A percentile compares a stretch with the other conserved stretches of the same genome.
Conservation (phyloP, 2,329 filamentous ascomycete species). For the Clarireedia sp. region DNA sequence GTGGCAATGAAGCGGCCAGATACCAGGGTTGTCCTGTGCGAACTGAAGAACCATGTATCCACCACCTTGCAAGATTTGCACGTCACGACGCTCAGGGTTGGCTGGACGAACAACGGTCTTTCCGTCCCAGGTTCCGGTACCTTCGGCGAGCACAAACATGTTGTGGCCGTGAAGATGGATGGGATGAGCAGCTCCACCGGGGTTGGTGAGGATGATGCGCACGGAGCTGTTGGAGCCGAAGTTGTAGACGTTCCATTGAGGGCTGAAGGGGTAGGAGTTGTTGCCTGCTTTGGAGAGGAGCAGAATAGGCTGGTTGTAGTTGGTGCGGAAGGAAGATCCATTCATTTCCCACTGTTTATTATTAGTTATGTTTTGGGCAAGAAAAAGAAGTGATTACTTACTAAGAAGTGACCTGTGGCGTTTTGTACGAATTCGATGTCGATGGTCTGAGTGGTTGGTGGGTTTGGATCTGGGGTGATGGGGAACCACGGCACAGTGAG, state of each 20-base stretch:
- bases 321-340: conserved; percentile 42
- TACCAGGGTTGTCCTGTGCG: conserved; percentile 41
- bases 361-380: not conserved
- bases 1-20: conserved; percentile 44
- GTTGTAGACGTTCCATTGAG: conserved; percentile 49
- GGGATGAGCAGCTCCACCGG: conserved; percentile 46
- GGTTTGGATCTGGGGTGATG: conserved; percentile 16
- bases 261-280: conserved; percentile 38
- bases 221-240: conserved; percentile 42
- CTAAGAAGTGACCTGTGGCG: conserved; percentile 36
- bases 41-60: conserved; percentile 39
- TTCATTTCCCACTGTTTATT: conserved; percentile 40
- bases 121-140: conserved; percentile 27
- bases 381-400: not conserved
- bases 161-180: conserved; percentile 66
- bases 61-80: conserved; percentile 32
- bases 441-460: conserved; percentile 16
- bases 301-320: conserved; percentile 46
- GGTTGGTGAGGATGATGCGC: conserved; percentile 47
- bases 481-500: conserved; percentile 17
- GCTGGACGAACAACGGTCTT: conserved; percentile 31
- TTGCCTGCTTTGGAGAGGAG: conserved; percentile 45
- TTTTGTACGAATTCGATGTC: conserved; percentile 40
- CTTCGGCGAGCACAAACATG: conserved; percentile 54
- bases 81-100: conserved; percentile 45